Conservation (phyloP, 768 basidiomycete species). For the Lyophyllum decastes region DNA sequence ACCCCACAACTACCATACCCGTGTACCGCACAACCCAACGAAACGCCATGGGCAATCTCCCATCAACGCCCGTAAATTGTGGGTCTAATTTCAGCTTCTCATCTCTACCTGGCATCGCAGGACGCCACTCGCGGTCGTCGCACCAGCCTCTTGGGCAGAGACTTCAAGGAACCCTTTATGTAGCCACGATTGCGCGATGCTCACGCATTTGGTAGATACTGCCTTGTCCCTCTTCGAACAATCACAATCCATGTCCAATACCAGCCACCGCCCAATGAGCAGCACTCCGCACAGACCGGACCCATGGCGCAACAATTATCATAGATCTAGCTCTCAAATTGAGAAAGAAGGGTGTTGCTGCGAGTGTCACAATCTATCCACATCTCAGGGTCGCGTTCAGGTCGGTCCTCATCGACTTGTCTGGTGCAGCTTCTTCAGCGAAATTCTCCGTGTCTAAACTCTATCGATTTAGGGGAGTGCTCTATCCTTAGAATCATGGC, state of each 20-base stretch:
- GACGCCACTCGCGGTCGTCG: neutral
- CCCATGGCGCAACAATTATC: neutral
- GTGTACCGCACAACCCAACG: slow-evolving; percentile 3
- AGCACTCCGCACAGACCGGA: slow-evolving; percentile 4
- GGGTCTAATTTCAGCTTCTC: neutral
- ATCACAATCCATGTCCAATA: neutral
- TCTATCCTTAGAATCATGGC: neutral
- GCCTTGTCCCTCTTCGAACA: neutral
- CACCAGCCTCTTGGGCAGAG: neutral
- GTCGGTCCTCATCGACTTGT: neutral
- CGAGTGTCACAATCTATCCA: neutral
- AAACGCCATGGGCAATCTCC: neutral
- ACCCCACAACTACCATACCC: neutral
- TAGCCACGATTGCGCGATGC: neutral
- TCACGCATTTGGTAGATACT: neutral
- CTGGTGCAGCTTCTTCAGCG: neutral
- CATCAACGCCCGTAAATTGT: neutral
- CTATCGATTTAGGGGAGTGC: neutral
- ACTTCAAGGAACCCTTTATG: neutral
- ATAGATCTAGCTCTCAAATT: neutral
- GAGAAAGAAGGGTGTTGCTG: slow-evolving; percentile 5
- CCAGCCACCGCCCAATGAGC: neutral
- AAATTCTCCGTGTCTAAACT: too few relatives aligned
- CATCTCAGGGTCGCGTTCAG: neutral
- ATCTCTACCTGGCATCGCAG: neutral